Conservation (phyloP, 495 filamentous ascomycete genomes). For the Aspergillus cristatus region DNA sequence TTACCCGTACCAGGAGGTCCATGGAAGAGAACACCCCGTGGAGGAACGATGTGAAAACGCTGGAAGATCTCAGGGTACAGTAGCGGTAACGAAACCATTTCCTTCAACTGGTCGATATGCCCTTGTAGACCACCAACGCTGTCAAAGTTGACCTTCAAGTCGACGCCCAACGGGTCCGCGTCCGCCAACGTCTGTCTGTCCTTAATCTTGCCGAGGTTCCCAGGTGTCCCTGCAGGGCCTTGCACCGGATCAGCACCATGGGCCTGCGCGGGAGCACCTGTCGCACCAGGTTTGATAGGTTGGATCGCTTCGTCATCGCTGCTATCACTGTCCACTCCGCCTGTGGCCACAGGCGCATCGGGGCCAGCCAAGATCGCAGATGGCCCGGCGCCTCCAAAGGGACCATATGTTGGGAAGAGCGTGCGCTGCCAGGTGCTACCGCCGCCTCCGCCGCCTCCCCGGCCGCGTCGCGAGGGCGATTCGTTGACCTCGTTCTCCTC, state of each 20-base stretch:
- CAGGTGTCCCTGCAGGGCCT: constrained; percentile 55
- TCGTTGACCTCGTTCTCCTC: constrained; percentile 57
- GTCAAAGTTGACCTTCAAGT: constrained; percentile 83
- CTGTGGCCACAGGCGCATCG: constrained; percentile 60
- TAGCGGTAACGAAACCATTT: constrained; percentile 91
- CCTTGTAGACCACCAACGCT: constrained; percentile 84
- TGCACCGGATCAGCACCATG: constrained; percentile 57
- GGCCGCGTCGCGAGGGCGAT: constrained; percentile 60
- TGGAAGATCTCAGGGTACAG: constrained; percentile 94
- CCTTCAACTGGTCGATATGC: constrained; percentile 92
- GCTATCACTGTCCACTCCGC: constrained; percentile 84
- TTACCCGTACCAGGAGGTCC: constrained; percentile 97
- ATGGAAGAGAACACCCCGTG: constrained; percentile 91
- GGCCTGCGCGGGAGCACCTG: constrained; percentile 53
- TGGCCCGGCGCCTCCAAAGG: constrained; percentile 77
- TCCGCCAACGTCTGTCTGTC: constrained; percentile 75
- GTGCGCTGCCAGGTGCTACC: constrained; percentile 56
- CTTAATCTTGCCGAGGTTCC: constrained; percentile 83
- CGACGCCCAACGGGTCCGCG: constrained; percentile 87
- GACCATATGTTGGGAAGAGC: constrained; percentile 78
- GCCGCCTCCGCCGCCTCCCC: constrained; percentile 40
- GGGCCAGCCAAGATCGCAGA: constrained; percentile 66
- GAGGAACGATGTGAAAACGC: constrained; percentile 84
- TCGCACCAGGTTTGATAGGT: constrained; percentile 47
- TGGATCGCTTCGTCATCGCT: constrained; percentile 79